phyloP scores from a whole-genome alignment of 2,329 filamentous ascomycete species.

The Aschersonia sp. region DNA sequence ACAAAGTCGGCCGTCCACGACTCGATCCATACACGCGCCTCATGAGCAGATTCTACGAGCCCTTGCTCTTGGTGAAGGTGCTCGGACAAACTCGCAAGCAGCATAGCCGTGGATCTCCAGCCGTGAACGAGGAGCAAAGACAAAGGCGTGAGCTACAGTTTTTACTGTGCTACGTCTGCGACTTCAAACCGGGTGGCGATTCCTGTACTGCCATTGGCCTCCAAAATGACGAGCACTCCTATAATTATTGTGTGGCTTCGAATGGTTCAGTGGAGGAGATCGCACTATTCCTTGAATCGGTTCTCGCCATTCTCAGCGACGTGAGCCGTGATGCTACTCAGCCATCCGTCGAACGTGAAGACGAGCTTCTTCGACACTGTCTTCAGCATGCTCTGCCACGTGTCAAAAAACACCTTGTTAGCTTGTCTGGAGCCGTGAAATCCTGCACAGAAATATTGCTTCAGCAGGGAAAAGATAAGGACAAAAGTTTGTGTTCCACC shows the following conservation, averaged over 20 bases:
- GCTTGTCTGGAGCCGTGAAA: too few relatives aligned
- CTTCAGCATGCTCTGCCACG: not conserved
- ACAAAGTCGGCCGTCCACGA: not conserved
- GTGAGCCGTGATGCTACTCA: not conserved
- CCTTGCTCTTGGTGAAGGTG: not conserved
- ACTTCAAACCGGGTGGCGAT: constrained; percentile 28
- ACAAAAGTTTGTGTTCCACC: too few relatives aligned
- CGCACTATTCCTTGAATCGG: not conserved
- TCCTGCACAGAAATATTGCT: too few relatives aligned
- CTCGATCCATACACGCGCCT: not conserved
- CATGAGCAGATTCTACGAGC: not conserved
- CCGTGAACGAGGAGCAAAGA: not conserved
- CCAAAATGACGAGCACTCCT: constrained; percentile 15
- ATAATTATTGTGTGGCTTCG: constrained; percentile 27
- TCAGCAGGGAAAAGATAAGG: too few relatives aligned
- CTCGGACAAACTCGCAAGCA: not conserved
- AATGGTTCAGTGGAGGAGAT: constrained; percentile 15
- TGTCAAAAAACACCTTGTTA: not conserved
- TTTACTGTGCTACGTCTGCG: constrained; percentile 29
- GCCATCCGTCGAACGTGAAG: not conserved
- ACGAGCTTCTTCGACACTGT: not conserved
- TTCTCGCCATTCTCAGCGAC: constrained; percentile 7
- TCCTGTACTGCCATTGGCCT: constrained; percentile 29
- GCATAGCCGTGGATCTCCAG: not conserved
- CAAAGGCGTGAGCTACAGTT: constrained; percentile 17